Base-by-base conservation (phyloP, 768 basidiomycete genomes). In the Suillus fuscotomentosus region DNA sequence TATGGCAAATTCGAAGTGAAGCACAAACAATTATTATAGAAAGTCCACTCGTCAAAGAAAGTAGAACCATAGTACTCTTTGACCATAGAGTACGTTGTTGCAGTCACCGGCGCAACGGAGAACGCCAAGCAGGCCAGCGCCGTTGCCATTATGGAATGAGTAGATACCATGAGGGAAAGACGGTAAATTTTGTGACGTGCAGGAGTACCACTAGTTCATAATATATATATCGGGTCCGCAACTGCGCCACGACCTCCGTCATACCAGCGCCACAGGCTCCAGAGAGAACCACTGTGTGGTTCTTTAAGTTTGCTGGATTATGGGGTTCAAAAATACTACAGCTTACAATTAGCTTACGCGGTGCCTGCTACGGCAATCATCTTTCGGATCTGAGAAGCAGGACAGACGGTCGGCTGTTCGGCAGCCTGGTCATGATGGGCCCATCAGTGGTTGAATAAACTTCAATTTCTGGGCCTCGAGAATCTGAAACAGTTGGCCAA, bases 1-100 rank as follows among this genome's bases (percentile, higher is more conserved):
- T 41, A 65, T 57, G 41, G 8, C 10, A 60, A 20, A 20, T 42
- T 31, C 24, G 65, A n/a, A n/a, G 48, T 38, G 15, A 62, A 34
- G 31, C 31, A 77, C 83, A 63, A 66, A 85, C 88, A 84, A 65
- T 84, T 66, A 56, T 83, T 78, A 65, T 85, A 90, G 71, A 86
- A 90, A n/a, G 78, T 76, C 89, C 89, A 91, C 13, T 80, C 82
- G 61, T 90, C 76, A 67, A 91, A 91, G 73, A 91, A 91, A 7
- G 72, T 79, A n/a, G 80, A 70, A 1, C 90, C 89, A 4, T 82
- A 70, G 73, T 87, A 90, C 62, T 84, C 82, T 69, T 83, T 82
- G 27, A 83, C 81, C 57, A 88, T 72, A 61, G 81, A 73, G 74
- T 90, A 88, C 36, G 73, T 70, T n/a, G 77, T 72, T 3, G 72